Evolutionary conservation across 2,329 filamentous ascomycete genomes (phyloP), one percentile per base, ranked within the genome.

Genomic region (Microsporum ferrugineum): DNA sequence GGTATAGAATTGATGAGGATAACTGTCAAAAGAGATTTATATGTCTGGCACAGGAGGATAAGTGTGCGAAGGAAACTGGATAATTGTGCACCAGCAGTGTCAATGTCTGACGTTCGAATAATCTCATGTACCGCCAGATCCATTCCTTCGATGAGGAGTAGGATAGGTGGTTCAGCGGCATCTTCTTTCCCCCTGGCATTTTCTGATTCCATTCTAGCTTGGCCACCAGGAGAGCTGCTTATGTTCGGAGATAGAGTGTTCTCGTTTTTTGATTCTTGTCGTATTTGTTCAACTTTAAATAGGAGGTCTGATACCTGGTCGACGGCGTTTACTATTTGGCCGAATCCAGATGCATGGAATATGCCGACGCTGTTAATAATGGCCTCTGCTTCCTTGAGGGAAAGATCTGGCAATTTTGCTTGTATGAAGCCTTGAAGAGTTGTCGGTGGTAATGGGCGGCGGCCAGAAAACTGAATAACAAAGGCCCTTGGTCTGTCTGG

Each of bases 1-100:
- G 71, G 70, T 34, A 62, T 68, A 2, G 71, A 72, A 66, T 75
- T 75, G 23, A 76, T 70, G 17, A 76, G 63, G 29, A 75, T 56
- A n/a, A 73, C 62, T 0, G 71, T 71, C 3, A 76, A 65, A 56
- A 65, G 66, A 0, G 67, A 65, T 1, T 63, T 59, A 58, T 74
- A 64, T 57, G 65, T 64, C 1, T 72, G 65, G 10, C 72, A 70
- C 58, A 76, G 59, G 4, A 68, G 65, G 1, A 71, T 75, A 31
- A 76, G 53, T 4, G 68, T 72, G 5, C 70, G 68, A 33, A 76
- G 62, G 2, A 69, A 67, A 8, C 71, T 68, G 10, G 66, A 66
- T 51, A 76, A 60, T 5, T 71, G 61, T 1, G 73, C 73, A 2
- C 71, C 67, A 7, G 72, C 73, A 31, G 69, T 68, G 14, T 55